phyloP scores from a whole-genome alignment of 2,329 filamentous ascomycete species.

The Fusarium begoniae region DNA sequence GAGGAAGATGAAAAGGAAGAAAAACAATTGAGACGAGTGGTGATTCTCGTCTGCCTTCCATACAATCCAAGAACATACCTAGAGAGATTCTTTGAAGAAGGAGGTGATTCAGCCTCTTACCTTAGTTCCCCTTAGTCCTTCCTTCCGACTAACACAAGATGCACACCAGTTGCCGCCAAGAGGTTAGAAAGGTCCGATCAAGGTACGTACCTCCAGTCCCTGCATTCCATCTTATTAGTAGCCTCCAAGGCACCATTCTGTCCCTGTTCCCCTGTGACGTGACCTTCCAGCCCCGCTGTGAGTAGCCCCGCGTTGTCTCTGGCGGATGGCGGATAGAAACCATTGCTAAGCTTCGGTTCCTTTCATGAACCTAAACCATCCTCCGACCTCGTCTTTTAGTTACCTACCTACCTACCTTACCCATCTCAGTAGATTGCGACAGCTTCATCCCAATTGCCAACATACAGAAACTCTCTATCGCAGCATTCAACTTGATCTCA shows the following conservation, averaged over 20 bases:
- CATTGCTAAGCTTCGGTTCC: slow-evolving; percentile 12
- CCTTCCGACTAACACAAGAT: slow-evolving; percentile 8
- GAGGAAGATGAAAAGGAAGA: neutral
- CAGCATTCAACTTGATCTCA: neutral
- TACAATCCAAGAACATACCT: neutral
- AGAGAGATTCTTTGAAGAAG: slow-evolving; percentile 1
- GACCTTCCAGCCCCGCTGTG: slow-evolving; percentile 38
- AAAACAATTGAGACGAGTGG: neutral
- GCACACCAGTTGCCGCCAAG: slow-evolving; percentile 4
- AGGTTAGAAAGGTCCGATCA: slow-evolving; percentile 8
- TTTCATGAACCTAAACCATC: slow-evolving; percentile 13
- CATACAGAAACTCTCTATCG: slow-evolving; percentile 11
- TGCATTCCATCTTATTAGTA: slow-evolving; percentile 19
- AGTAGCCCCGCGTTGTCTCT: slow-evolving; percentile 35
- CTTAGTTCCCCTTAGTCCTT: slow-evolving; percentile 7
- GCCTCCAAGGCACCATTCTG: neutral
- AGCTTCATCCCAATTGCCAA: slow-evolving; percentile 2
- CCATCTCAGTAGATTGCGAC: slow-evolving; percentile 3
- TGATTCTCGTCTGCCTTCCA: neutral
- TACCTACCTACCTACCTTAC: neutral
- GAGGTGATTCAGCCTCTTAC: neutral
- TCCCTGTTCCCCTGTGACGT: slow-evolving; percentile 34
- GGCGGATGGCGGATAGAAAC: neutral
- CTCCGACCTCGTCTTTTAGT: neutral
- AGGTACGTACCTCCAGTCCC: slow-evolving; percentile 36